Evolutionary conservation across 2,329 filamentous ascomycete genomes (phyloP), one percentile per base, ranked within the genome.

Genomic region (Trichoderma sp.): DNA sequence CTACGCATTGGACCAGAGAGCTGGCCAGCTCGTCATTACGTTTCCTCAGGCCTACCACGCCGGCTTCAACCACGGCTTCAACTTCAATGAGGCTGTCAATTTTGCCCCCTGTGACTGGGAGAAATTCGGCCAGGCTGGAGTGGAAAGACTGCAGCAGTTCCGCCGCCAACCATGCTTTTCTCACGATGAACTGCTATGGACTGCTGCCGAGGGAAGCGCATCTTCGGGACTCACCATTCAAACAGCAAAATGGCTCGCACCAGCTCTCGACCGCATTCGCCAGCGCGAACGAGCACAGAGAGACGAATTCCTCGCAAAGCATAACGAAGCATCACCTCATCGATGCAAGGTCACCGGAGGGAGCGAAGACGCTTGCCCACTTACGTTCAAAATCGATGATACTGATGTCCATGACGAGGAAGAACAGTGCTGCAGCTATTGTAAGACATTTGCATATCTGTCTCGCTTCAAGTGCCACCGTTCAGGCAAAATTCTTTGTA

Each of bases 51-150:
- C 96, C 0, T 99, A 98, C 75, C 96, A 99, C 78, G 95, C 96
- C 6, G 96, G 96, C 0, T 99, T 99, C 82, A 99, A 99, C 75
- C 96, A 99, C 75, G 96, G 92, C 0, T 99, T 99, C 83, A 99
- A 99, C 77, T 97, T 97, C 80, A 99, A 99, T 74, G 96, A 99
- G 79, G 96, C 96, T 5, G 96, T 99, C 74, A 99, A 99, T 77
- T 99, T 99, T 81, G 96, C 96, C 0, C 96, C 96, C 0, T 86
- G 85, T 33, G 96, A 99, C 75, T 99, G 96, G 96, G 96, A 99
- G 76, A 93, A 94, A 0, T 96, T 90, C 77, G 96, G 96, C 2
- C 89, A 95, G 68, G 87, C 90, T 33, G 94, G 96, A 0, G 94
- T 98, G 1, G 90, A 95, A 75, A 87, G 95, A 72, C 84, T 98